These are phyloP conservation scores for Danielia oregonensis DNA, from an alignment of 805 yeast genomes.

Conservation along the genomic window DNA sequence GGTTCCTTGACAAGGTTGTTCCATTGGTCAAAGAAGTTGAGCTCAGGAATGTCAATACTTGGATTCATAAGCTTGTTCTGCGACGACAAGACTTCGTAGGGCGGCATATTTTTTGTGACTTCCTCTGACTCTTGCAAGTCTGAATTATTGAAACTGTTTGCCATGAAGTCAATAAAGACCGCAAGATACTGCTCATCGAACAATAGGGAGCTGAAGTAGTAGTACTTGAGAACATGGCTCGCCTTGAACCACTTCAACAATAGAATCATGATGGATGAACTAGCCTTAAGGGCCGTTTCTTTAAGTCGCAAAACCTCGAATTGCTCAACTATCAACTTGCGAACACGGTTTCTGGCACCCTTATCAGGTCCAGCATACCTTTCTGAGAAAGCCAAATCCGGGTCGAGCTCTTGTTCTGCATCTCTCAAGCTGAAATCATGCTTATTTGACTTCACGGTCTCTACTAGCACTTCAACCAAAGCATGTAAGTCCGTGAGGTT, in stretches of 20 bases:
- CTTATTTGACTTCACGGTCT: constrained; percentile 55
- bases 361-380: constrained; percentile 7
- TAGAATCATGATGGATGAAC: constrained; percentile 48
- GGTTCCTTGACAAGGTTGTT: constrained; percentile 14
- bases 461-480: constrained; percentile 59
- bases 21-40: constrained; percentile 39
- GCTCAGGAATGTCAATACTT: constrained; percentile 25
- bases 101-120: constrained; percentile 15
- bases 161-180: constrained; percentile 28
- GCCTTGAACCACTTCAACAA: constrained; percentile 75
- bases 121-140: constrained; percentile 25
- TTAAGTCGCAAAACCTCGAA: constrained; percentile 58
- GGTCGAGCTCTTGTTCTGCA: constrained; percentile 34
- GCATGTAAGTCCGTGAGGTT: constrained; percentile 58
- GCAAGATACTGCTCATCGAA: constrained; percentile 65
- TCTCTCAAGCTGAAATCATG: constrained; percentile 32
- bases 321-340: constrained; percentile 31
- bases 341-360: constrained; percentile 6
- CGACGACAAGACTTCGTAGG: constrained; percentile 31
- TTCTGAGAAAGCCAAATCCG: constrained; percentile 25
- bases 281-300: constrained; percentile 58
- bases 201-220: constrained; percentile 64
- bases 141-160: constrained; percentile 32
- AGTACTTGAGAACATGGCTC: constrained; percentile 75
- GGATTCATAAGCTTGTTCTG: constrained; percentile 42